A percentile compares a stretch with the other conserved stretches of the same genome.
These are phyloP conservation scores for Dichotomopilus funicola DNA, from an alignment of 2,329 filamentous ascomycete species.

Conservation along the genomic window DNA sequence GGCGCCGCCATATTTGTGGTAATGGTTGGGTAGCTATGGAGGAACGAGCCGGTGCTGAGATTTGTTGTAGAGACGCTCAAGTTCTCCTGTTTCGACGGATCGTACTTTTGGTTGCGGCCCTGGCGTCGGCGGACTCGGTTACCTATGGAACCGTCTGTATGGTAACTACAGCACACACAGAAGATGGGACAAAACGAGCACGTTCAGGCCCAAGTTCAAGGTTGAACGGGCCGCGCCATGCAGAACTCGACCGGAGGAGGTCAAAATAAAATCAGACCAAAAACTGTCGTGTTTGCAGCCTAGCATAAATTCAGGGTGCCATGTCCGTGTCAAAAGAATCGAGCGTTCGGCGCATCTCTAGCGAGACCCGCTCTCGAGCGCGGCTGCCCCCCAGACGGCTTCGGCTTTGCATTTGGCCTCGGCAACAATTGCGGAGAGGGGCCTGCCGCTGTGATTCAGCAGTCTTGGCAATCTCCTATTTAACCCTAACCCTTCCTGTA, in stretches of 20 bases:
- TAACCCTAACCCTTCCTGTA: constrained; percentile 10
- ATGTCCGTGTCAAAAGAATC: neutral
- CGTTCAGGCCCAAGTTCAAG: no score
- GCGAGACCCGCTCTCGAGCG: constrained; percentile 4
- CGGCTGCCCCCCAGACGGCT: constrained; percentile 10
- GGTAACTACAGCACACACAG: no score
- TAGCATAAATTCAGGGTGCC: neutral
- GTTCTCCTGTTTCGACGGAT: no score
- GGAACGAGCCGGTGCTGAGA: no score
- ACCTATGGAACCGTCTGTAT: no score
- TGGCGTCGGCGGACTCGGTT: no score
- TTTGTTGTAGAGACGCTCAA: no score
- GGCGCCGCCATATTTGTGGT: constrained; percentile 23
- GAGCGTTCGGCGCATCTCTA: constrained; percentile 6
- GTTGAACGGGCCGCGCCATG: no score
- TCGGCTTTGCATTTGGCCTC: constrained; percentile 17
- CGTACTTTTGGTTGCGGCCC: no score
- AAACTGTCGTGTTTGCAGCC: neutral
- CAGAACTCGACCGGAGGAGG: no score
- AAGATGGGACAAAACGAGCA: no score
- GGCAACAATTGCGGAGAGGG: constrained; percentile 7
- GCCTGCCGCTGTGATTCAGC: neutral
- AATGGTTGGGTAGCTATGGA: neutral
- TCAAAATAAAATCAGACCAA: neutral
- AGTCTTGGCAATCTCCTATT: neutral